Base-by-base conservation (phyloP, 345 rosid species). In the Rubroshorea leprosula region DNA sequence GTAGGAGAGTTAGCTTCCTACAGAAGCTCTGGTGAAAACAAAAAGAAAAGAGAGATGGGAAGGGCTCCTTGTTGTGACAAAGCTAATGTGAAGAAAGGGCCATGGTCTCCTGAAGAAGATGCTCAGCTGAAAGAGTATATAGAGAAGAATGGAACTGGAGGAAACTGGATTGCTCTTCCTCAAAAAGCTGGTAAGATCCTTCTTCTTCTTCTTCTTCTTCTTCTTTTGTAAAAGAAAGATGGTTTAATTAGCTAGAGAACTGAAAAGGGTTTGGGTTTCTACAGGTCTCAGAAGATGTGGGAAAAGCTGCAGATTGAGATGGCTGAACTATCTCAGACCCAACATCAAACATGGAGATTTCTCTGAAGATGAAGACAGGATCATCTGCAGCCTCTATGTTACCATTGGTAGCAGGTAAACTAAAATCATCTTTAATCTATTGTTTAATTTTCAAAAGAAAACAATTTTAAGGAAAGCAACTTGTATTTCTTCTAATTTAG, bases 101-200 rank as follows among this genome's bases (percentile, higher is more conserved):
- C 97, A 49, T 89, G 96, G 97, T 89, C 91, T n/a, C 91, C 96
- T 57, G 94, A 86, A 70, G 96, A 89, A 83, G 96, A 89, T 78
- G 89, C 84, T 35, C 80, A 81, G 78, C 85, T 89, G 51, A 89
- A 82, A 69, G 81, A 74, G 22, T 84, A 77, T 65, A 78, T 89
- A 12, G 73, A 84, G 27, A 68, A 73, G 52, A 60, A 82, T 60
- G 95, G 89, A 45, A 86, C 87, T 22, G 89, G 78, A 22, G 92
- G 87, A 2, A 86, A 80, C 67, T 89, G 97, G 97, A 89, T 86
- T 76, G 57, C 95, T 77, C 77, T 89, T 35, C 97, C 95, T 11
- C 82, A 70, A 1, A 86, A 82, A 80, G 89, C 95, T 74, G 97
- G 95, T 86, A 47, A 51, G 16, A 0, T 5, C 13, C 21, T 23